phyloP scores from a whole-genome alignment of 148 eudicot genomes.

The Vaccinium macrocarpon region DNA sequence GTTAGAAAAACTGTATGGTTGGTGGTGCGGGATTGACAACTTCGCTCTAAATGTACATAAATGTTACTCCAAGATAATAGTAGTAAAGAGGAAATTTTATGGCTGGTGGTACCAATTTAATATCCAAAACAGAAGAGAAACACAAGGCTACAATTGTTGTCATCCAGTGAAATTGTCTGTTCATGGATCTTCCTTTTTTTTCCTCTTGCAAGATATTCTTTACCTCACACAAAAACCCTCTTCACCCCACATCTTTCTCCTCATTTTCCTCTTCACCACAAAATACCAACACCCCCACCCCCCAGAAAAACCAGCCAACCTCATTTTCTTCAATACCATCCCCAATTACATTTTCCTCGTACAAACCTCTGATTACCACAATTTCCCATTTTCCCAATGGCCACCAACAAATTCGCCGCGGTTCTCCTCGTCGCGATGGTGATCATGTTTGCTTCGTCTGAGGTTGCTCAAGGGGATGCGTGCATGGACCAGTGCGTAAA shows the following conservation, averaged over 20 bases:
- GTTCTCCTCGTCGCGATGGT: background rate
- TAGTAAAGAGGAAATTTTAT: no score
- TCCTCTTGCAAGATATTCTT: background rate
- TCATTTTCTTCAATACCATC: background rate
- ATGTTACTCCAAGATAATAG: background rate
- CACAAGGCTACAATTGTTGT: background rate
- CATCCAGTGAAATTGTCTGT: background rate
- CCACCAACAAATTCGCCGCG: background rate
- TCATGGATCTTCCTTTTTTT: background rate
- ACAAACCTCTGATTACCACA: background rate
- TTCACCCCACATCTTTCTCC: background rate
- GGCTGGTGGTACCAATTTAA: background rate
- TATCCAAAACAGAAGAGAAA: background rate
- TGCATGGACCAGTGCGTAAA: background rate
- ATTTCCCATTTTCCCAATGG: background rate
- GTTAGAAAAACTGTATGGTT: background rate
- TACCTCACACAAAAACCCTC: background rate
- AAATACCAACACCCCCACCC: background rate
- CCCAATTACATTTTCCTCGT: background rate
- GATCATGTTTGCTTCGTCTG: background rate
- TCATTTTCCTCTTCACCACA: background rate
- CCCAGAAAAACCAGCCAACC: background rate
- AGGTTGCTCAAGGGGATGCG: background rate
- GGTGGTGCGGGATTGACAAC: background rate
- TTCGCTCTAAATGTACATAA: background rate